phyloP scores from a whole-genome alignment of 768 basidiomycete genomes.

The Boletus tylopilopsis region DNA sequence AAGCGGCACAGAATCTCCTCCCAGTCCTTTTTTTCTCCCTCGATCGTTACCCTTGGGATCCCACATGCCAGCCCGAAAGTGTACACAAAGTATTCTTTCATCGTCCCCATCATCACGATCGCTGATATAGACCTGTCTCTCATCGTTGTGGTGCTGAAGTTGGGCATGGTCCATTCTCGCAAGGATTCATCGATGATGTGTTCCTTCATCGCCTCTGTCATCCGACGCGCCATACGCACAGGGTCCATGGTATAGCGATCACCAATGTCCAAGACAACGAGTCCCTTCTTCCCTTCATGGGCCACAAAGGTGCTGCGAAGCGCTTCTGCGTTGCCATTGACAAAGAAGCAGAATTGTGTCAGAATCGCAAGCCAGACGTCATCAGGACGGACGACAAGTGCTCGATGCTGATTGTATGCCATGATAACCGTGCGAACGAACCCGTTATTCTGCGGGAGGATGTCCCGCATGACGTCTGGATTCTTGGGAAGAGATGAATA shows the following conservation, averaged over 20 bases:
- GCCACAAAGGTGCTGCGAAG: slow-evolving; percentile 23
- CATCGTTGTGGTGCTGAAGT: slow-evolving; percentile 32
- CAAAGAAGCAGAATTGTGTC: slow-evolving; percentile 33
- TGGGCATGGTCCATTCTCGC: slow-evolving; percentile 2
- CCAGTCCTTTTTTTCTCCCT: slow-evolving; percentile 29
- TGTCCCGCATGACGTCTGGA: not conserved
- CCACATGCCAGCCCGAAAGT: not conserved
- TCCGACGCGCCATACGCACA: slow-evolving; percentile 12
- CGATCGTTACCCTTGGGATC: not conserved
- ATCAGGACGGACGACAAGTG: slow-evolving; percentile 41
- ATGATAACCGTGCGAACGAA: slow-evolving; percentile 25
- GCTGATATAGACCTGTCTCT: slow-evolving; percentile 32
- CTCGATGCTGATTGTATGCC: slow-evolving; percentile 26
- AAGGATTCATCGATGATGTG: slow-evolving; percentile 20
- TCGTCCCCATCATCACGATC: slow-evolving; percentile 32
- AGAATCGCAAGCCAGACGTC: slow-evolving; percentile 37
- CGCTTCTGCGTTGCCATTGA: slow-evolving; percentile 31
- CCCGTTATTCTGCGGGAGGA: slow-evolving; percentile 23
- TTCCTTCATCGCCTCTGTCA: slow-evolving; percentile 3
- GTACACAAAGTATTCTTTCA: slow-evolving; percentile 32
- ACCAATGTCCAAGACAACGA: slow-evolving; percentile 13
- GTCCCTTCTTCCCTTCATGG: slow-evolving; percentile 16
- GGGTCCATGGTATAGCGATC: slow-evolving; percentile 26
- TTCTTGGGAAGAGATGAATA: not conserved
- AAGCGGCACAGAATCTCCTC: slow-evolving; percentile 31